Base-by-base conservation (phyloP, 768 basidiomycete species). In the Floccularia luteovirens region DNA sequence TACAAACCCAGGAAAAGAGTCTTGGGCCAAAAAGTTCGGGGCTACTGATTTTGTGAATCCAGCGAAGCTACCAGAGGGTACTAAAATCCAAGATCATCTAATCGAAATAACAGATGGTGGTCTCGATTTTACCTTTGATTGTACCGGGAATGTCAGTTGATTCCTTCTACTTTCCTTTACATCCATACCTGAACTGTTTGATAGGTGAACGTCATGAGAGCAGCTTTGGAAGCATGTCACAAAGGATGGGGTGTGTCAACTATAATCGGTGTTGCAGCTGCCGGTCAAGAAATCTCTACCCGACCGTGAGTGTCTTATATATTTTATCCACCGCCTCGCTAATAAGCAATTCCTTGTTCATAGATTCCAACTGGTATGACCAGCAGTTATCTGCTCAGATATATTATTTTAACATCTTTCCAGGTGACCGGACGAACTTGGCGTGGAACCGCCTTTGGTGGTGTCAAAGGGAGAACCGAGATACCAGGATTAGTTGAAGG, bases 161-260 rank as follows among this genome's bases (percentile, higher is more conserved):
- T 24, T 57, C 10, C 50, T 21, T 12, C 23, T 34, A 4, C 7
- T 16, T 8, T 14, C 12, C 8, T 20, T 34, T 25, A 14, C 37
- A 8, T 19, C 13, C 8, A 33, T 24, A 16, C 17, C 14, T 42
- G 6, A 39, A 17, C 24, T 33, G 33, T 21, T 22, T 22, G 17
- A 25, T 37, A 86, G 84, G 86, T 91, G 7, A 67, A 90, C 21
- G 91, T 94, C 47, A 97, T 96, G 93, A 79, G 93, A 45, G 69
- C 82, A 36, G 96, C 96, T 19, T 77, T 99, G 34, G 96, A 99
- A 65, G 88, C 92, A n/a, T 97, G 92, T 61, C 96, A 99, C 64
- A 98, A 98, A 59, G 96, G 96, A 11, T 99, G 96, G 96, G 96
- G 96, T 50, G 83, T 97, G 31, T 90, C 82, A 42, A 97, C 90